These are phyloP conservation scores for Parathielavia appendiculata DNA, from an alignment of 495 filamentous ascomycete genomes.

Conservation along the genomic window DNA sequence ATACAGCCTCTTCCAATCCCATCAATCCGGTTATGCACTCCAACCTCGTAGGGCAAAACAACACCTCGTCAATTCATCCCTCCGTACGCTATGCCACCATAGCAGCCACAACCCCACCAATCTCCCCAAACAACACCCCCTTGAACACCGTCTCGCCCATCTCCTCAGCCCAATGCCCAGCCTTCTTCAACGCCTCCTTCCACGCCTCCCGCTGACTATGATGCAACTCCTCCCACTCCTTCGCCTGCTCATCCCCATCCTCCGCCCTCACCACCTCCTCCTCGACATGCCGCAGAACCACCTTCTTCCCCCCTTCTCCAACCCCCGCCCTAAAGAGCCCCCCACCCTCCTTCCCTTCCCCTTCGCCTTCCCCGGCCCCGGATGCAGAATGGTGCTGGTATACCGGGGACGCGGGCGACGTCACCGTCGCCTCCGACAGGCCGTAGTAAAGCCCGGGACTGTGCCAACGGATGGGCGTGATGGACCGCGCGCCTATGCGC, in stretches of 20 bases:
- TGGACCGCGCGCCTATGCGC: constrained; percentile 42
- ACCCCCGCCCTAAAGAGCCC: no score
- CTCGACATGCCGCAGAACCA: constrained; percentile 18
- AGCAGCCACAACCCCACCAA: constrained; percentile 52
- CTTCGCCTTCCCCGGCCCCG: background rate
- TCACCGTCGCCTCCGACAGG: background rate
- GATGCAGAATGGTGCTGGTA: background rate
- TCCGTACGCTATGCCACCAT: constrained; percentile 31
- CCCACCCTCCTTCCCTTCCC: background rate
- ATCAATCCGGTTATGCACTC: no score
- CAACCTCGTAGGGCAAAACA: background rate
- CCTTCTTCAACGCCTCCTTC: constrained; percentile 61
- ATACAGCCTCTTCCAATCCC: no score
- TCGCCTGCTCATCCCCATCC: constrained; percentile 39
- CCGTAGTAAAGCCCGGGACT: constrained; percentile 6
- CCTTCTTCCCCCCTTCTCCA: constrained; percentile 15
- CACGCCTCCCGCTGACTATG: constrained; percentile 55
- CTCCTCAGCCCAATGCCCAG: constrained; percentile 67
- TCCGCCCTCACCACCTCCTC: constrained; percentile 31
- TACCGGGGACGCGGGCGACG: background rate
- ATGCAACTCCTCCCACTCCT: constrained; percentile 62
- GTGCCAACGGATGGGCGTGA: constrained; percentile 30
- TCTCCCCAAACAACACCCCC: constrained; percentile 69
- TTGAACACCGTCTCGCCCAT: constrained; percentile 69
- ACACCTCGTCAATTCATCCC: background rate